Evolutionary conservation across 73 alveolate species (phyloP).

Genomic region (Stentor roeselii): DNA sequence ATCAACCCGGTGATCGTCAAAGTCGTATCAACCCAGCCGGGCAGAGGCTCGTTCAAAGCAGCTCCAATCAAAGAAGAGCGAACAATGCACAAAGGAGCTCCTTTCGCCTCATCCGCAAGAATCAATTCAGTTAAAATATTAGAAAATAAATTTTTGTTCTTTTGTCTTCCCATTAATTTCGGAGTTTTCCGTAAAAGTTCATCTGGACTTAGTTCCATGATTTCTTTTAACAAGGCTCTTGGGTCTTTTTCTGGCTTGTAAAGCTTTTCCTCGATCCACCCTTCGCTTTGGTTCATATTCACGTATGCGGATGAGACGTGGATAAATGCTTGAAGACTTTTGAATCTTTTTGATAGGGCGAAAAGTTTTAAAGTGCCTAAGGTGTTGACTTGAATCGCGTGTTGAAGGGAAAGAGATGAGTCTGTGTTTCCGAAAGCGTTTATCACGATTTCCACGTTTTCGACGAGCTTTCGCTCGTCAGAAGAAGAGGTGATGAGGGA

Average conservation of each 20-base stretch:
- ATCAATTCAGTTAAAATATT: slow-evolving; percentile 75
- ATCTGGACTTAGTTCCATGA: slow-evolving; percentile 48
- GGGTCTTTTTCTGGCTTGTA: slow-evolving; percentile 54
- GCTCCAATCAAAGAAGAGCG: slow-evolving; percentile 87
- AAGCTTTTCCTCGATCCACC: slow-evolving; percentile 82
- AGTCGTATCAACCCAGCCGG: slow-evolving; percentile 90
- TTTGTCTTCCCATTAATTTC: slow-evolving; percentile 62
- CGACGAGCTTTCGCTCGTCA: slow-evolving; percentile 34
- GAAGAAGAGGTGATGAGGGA: slow-evolving; percentile 47
- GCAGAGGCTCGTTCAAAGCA: slow-evolving; percentile 71
- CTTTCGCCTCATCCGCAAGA: slow-evolving; percentile 48
- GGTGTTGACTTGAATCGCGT: slow-evolving; percentile 62
- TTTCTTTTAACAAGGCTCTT: slow-evolving; percentile 26
- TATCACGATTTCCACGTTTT: slow-evolving; percentile 55
- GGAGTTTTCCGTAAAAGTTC: slow-evolving; percentile 50
- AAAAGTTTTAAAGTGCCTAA: slow-evolving; percentile 62
- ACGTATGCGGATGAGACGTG: slow-evolving; percentile 71
- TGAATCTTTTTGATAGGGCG: slow-evolving; percentile 51
- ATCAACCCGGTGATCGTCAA: slow-evolving; percentile 74
- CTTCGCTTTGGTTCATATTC: slow-evolving; percentile 55
- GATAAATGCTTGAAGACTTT: slow-evolving; percentile 53
- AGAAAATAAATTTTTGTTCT: slow-evolving; percentile 81
- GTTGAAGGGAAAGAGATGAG: slow-evolving; percentile 61
- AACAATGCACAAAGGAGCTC: slow-evolving; percentile 59
- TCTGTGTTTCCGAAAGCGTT: slow-evolving; percentile 73